phyloP scores from a whole-genome alignment of 169 alveolate species.

The Eimeria necatrix region DNA sequence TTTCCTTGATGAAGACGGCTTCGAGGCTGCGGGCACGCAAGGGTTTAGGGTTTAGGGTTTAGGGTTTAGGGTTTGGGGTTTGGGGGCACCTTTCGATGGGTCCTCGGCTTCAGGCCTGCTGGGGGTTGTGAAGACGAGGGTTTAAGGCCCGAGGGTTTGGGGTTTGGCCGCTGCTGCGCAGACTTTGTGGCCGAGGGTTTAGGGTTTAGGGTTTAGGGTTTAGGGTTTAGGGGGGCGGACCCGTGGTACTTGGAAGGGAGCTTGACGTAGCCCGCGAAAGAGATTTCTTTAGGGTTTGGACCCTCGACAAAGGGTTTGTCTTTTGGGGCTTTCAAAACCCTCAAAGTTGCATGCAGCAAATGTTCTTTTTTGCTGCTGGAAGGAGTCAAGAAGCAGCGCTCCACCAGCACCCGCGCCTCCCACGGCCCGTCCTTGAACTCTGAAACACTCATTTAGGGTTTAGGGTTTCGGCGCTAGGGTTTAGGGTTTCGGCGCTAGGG shows the following conservation, averaged over 20 bases:
- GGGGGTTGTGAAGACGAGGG: no score
- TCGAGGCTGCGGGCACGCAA: neutral
- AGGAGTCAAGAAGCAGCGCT: conserved; percentile 1
- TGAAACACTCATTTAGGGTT: neutral
- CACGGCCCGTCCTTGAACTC: conserved; percentile 23
- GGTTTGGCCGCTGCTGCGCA: no score
- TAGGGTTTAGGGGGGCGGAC: neutral
- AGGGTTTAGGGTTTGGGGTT: no score
- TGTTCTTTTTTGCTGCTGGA: conserved; percentile 7
- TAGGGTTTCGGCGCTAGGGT: no score
- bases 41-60: no score
- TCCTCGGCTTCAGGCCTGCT: no score
- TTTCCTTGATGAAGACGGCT: conserved; percentile 7
- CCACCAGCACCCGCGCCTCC: neutral
- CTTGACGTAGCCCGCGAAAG: conserved; percentile 1
- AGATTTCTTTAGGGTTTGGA: neutral
- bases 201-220: no score
- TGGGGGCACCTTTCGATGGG: no score
- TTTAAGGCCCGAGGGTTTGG: no score
- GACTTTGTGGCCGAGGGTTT: no score
- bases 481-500: no score
- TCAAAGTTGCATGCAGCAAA: conserved; percentile 30
- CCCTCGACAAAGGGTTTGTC: neutral
- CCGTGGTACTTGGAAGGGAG: conserved; percentile 41
- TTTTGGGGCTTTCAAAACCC: neutral